Base-by-base conservation (phyloP, 208 protist species). In the Willaertia magna region DNA sequence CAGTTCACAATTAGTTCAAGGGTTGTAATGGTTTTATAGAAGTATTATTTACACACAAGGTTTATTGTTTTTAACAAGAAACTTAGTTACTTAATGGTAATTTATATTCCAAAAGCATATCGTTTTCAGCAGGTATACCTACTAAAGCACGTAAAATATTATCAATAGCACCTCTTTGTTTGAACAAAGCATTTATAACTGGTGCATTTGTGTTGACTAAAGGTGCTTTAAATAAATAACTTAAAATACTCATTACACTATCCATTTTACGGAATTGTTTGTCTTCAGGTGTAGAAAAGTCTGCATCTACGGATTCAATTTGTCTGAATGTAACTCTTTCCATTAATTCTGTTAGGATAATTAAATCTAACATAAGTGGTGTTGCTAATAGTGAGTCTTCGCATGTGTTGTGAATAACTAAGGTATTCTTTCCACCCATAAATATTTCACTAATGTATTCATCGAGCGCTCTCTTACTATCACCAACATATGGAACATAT, bases 381-480 rank as follows among this genome's bases (percentile, higher is more conserved):
- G 97, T 89, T 47, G 98, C 98, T 0, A 99, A 93, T 11, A 99
- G 93, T 2, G 97, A 99, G 90, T 99, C 98, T 91, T 99, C 97
- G 89, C 97, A 99, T 48, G 95, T 98, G 92, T 99, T 99, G 90
- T 99, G 97, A 82, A 99, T 86, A 48, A 93, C 92, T 18, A 98
- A 92, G 49, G 94, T 96, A 85, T 98, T 97, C 88, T 94, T 84
- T 46, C 98, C 98, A 74, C 96, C 96, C 94, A 99, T 96, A 92
- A 99, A 99, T 85, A 99, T 99, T 79, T 97, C 93, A 34, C 95
- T 97, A 30, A 90, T 95, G 90, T 99, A 99, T 93, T 99, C 98
- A 90, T 99, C 98, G 89, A 99, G 91, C 30, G 98, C 98, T 76
- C 98, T 93, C 95, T 99, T 99, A 88, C 92, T 95, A 88, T 97